Percentiles rank a stretch among this genome's conserved stretches.
Evolutionary conservation across 768 basidiomycete genomes (phyloP).

Genomic region (Phaffia tasmanica): DNA sequence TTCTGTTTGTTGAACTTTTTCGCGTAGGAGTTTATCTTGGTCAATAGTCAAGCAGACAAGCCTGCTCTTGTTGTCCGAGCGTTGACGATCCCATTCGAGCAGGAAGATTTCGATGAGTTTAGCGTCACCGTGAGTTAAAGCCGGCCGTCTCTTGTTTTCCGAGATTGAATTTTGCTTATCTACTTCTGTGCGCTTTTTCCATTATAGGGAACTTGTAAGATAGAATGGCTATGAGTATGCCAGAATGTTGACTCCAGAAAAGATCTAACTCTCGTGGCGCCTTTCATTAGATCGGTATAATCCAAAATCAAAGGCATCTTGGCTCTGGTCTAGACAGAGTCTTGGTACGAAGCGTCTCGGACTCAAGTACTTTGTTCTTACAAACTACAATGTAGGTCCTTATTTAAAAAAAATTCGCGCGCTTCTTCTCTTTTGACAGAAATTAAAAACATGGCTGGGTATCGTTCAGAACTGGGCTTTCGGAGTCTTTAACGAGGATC

Average conservation of each 20-base stretch:
- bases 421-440: not conserved
- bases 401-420: not conserved
- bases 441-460: not conserved
- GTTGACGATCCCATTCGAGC: slow-evolving; percentile 36
- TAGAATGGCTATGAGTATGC: no score
- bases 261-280: no score
- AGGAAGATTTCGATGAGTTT: slow-evolving; percentile 37
- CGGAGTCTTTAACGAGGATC: slow-evolving; percentile 34
- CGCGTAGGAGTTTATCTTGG: slow-evolving; percentile 18
- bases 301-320: slow-evolving; percentile 38
- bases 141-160: slow-evolving; percentile 25
- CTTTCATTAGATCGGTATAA: slow-evolving; percentile 33
- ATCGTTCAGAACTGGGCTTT: slow-evolving; percentile 36
- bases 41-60: not conserved
- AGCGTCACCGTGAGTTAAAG: slow-evolving; percentile 30
- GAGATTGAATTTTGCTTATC: not conserved
- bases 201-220: no score
- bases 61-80: slow-evolving; percentile 35
- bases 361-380: slow-evolving; percentile 36
- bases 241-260: no score
- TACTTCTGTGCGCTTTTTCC: no score
- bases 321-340: slow-evolving; percentile 38
- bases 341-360: slow-evolving; percentile 33
- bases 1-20: not conserved
- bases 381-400: slow-evolving; percentile 30